Base-by-base conservation (phyloP, 345 rosid genomes). In the Melaleuca quinquenervia region DNA sequence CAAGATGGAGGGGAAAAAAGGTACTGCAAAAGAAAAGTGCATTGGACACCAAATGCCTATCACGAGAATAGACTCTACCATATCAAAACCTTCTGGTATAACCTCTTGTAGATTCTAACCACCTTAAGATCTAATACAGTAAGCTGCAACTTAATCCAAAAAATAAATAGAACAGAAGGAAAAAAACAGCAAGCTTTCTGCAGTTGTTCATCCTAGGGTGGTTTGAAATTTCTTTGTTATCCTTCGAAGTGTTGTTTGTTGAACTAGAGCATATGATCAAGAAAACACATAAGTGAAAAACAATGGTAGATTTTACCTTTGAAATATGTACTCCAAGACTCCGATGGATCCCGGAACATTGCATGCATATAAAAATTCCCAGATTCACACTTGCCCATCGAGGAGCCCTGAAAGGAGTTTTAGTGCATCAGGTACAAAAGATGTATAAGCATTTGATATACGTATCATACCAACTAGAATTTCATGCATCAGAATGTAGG, bases 251-350 rank as follows among this genome's bases (percentile, higher is more conserved):
- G 48, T 32, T 32, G 24, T 70, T 70, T 70, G 26, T 7, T 70
- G 80, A 70, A 36, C 80, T 18, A 70, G 80, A 70, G 80, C 80
- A 70, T 70, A 36, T 21, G 9, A 36, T 70, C 80, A 36, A 32
- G 54, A 64, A 50, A 50, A 26, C 50, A 45, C n/a, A 83, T 26
- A 27, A 56, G 52, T 22, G 82, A 52, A 62, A 50, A 70, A 50
- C 74, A 50, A 78, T 45, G 52, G 56, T 6, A 45, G 70, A 74
- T 51, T 7, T 45, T 50, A 87, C 93, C 92, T 91, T 91, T 64
- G 93, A 90, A 82, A 91, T 90, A 85, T 91, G 92, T 70, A 91
- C 93, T 62, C 93, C 93, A 36, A 91, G 93, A 87, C 90, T 90
- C 41, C 93, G 88, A 85, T 91, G 92, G 20, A 87, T 84, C 52